A percentile compares a stretch with the other conserved stretches of the same genome.
Conservation (phyloP, 495 filamentous ascomycete species). For the Penicillium goetzii region DNA sequence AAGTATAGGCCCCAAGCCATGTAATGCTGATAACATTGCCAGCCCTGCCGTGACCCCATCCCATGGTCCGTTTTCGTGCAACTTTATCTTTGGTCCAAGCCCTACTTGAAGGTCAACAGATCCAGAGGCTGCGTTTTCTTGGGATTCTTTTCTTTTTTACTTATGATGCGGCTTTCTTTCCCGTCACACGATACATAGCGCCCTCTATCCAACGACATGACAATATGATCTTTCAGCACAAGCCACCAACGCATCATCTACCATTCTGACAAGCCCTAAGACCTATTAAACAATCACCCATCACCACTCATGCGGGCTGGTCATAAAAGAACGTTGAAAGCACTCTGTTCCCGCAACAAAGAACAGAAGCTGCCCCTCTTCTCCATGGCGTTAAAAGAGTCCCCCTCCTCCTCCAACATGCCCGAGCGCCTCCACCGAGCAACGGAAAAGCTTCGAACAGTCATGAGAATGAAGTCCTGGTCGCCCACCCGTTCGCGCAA, state of each 20-base stretch:
- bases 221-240: conserved; percentile 25
- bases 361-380: conserved; percentile 9
- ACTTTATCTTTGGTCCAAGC: conserved; percentile 25
- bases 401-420: conserved; percentile 29
- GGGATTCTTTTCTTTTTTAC: conserved; percentile 11
- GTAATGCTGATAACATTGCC: conserved; percentile 44
- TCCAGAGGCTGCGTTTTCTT: conserved; percentile 15
- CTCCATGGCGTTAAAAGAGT: conserved; percentile 27
- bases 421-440: conserved; percentile 38
- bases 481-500: conserved; percentile 22
- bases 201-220: conserved; percentile 12
- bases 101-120: conserved; percentile 43
- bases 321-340: conserved; percentile 17
- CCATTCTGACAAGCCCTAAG: conserved; percentile 4
- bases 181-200: conserved; percentile 29
- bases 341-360: conserved; percentile 21
- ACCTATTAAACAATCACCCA: not conserved
- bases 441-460: conserved; percentile 38
- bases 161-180: conserved; percentile 18
- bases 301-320: conserved; percentile 21
- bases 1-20: conserved; percentile 16
- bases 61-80: conserved; percentile 50
- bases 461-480: conserved; percentile 43
- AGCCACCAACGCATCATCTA: conserved; percentile 8
- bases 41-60: conserved; percentile 36